Conservation (phyloP, 176 grass and related monocot genomes). For the Zea luxurians region DNA sequence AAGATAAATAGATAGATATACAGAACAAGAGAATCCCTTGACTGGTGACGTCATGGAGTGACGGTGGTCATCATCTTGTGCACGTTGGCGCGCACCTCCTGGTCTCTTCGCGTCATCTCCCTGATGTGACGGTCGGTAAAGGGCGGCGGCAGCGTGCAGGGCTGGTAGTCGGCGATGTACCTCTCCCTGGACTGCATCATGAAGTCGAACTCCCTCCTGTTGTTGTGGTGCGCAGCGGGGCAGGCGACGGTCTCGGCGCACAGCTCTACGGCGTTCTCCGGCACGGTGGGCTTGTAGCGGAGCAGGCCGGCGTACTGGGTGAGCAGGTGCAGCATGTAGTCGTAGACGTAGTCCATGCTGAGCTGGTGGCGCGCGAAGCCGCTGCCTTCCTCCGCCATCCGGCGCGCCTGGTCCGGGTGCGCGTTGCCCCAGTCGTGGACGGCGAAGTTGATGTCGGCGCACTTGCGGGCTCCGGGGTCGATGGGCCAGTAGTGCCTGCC, state of each 20-base stretch:
- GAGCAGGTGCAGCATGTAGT: slow-evolving; percentile 92
- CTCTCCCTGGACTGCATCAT: slow-evolving; percentile 78
- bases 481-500: slow-evolving; percentile 82
- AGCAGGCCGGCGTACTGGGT: slow-evolving; percentile 62
- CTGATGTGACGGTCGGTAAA: slow-evolving; percentile 43
- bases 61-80: background rate
- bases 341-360: slow-evolving; percentile 79
- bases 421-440: slow-evolving; percentile 73
- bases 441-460: slow-evolving; percentile 62
- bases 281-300: slow-evolving; percentile 72
- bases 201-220: slow-evolving; percentile 35
- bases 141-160: slow-evolving; percentile 58
- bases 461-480: slow-evolving; percentile 31
- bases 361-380: slow-evolving; percentile 55
- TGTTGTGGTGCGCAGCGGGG: slow-evolving; percentile 8
- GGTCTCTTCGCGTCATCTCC: slow-evolving; percentile 23
- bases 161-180: slow-evolving; percentile 43
- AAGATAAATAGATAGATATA: no score
- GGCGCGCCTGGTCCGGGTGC: slow-evolving; percentile 49
- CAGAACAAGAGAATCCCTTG: no score
- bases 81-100: slow-evolving; percentile 23
- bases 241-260: slow-evolving; percentile 71
- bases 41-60: no score
- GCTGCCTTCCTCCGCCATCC: slow-evolving; percentile 50
- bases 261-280: slow-evolving; percentile 63